Evolutionary conservation across 2,329 filamentous ascomycete species (phyloP).

Genomic region (Proliferodiscus dingleyae): DNA sequence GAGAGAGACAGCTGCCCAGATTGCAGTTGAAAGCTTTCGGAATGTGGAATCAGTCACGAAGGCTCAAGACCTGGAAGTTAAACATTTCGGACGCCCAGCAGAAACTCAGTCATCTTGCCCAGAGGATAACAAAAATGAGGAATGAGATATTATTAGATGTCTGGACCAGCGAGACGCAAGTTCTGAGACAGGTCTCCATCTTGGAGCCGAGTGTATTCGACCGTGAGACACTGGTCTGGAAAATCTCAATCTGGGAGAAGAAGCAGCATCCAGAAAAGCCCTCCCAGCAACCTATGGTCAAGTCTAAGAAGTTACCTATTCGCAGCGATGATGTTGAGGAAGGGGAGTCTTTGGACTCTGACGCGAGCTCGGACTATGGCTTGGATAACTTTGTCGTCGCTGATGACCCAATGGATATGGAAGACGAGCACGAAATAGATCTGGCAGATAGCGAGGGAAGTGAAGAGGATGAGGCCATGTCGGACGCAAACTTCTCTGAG

Average conservation of each 20-base stretch:
- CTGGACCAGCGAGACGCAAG: constrained; percentile 48
- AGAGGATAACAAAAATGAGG: constrained; percentile 52
- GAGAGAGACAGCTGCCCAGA: constrained; percentile 50
- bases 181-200: constrained; percentile 51
- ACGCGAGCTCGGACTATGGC: constrained; percentile 23
- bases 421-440: constrained; percentile 19
- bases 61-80: constrained; percentile 32
- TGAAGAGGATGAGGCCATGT: constrained; percentile 13
- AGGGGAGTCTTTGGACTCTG: constrained; percentile 23
- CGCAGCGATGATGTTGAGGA: constrained; percentile 13
- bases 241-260: constrained; percentile 41
- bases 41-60: constrained; percentile 56
- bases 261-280: constrained; percentile 37
- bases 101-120: constrained; percentile 38
- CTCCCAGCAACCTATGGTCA: not conserved
- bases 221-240: constrained; percentile 49
- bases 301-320: constrained; percentile 8
- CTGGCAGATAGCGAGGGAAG: constrained; percentile 24
- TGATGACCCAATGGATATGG: constrained; percentile 38
- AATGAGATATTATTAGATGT: constrained; percentile 46
- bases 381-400: too few species aligned
- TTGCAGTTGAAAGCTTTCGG: constrained; percentile 51
- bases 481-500: constrained; percentile 9
- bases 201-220: constrained; percentile 64
- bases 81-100: constrained; percentile 42